A percentile compares a stretch with the other conserved stretches of the same genome.
phyloP scores from a whole-genome alignment of 73 alveolate genomes.

The Uronychia binucleata region DNA sequence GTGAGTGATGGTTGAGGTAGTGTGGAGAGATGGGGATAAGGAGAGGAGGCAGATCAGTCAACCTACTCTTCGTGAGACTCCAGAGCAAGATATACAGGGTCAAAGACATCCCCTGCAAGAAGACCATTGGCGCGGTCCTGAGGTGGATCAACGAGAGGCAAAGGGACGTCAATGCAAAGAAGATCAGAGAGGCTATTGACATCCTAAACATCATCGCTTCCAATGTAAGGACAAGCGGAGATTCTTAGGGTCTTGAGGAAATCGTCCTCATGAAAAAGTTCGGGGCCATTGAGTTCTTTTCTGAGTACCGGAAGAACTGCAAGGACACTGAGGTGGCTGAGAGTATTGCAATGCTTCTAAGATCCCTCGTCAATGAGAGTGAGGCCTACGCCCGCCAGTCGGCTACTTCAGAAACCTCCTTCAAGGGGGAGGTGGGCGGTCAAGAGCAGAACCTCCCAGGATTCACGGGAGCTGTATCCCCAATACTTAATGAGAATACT shows the following conservation, averaged over 20 bases:
- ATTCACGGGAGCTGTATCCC: too few species aligned
- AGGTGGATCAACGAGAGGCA: not conserved
- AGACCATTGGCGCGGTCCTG: not conserved
- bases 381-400: not conserved
- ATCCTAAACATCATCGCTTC: not conserved
- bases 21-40: too few species aligned
- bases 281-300: not conserved
- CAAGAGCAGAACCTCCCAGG: too few species aligned
- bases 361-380: not conserved
- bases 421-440: too few species aligned
- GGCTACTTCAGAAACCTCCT: too few species aligned
- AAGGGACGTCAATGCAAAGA: not conserved
- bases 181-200: not conserved
- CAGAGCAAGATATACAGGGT: not conserved
- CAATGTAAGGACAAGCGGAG: not conserved
- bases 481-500: not conserved
- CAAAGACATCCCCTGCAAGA: not conserved
- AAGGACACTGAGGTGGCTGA: not conserved
- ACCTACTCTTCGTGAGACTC: not conserved
- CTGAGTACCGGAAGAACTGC: not conserved
- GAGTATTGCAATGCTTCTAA: not conserved
- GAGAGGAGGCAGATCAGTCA: not conserved
- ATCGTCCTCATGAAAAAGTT: not conserved
- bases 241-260: not conserved
- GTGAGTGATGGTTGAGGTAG: too few species aligned